These are phyloP conservation scores for Crotalaria pallida DNA, from an alignment of 306 rosid species.

Conservation along the genomic window DNA sequence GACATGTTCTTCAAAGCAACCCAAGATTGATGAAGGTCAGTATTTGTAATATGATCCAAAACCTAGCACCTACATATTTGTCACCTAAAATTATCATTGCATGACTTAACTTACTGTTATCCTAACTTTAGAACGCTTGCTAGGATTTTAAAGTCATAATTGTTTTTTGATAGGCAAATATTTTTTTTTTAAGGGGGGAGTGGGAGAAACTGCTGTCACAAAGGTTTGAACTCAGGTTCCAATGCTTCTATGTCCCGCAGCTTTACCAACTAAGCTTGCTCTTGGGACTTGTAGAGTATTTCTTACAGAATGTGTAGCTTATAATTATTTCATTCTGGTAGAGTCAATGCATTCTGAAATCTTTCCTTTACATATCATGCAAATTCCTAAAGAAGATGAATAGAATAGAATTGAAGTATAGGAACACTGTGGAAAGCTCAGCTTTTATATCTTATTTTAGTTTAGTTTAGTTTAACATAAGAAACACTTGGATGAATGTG, in stretches of 20 bases:
- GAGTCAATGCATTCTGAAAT: neutral
- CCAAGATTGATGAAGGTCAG: conserved; percentile 54
- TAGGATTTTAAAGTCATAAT: neutral
- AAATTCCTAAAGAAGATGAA: too few species aligned
- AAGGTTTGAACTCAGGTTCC: too few species aligned
- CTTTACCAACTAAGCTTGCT: too few species aligned
- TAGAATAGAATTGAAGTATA: too few species aligned
- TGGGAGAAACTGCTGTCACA: too few species aligned
- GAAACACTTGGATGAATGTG: conserved; percentile 11
- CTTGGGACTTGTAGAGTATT: too few species aligned
- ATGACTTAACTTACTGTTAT: neutral
- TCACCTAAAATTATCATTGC: neutral
- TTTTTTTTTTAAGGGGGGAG: too few species aligned
- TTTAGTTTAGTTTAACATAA: neutral
- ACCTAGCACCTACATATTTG: neutral
- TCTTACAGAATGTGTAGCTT: too few species aligned
- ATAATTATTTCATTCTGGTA: neutral
- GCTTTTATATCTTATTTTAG: neutral
- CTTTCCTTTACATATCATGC: too few species aligned
- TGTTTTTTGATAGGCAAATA: too few species aligned
- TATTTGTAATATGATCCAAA: neutral
- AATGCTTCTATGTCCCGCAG: too few species aligned
- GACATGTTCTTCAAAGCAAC: conserved; percentile 44
- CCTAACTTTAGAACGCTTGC: neutral
- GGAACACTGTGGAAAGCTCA: neutral